Evolutionary conservation across 2,329 filamentous ascomycete genomes (phyloP), one percentile per base, ranked within the genome.

Genomic region (Venturia effusa): DNA sequence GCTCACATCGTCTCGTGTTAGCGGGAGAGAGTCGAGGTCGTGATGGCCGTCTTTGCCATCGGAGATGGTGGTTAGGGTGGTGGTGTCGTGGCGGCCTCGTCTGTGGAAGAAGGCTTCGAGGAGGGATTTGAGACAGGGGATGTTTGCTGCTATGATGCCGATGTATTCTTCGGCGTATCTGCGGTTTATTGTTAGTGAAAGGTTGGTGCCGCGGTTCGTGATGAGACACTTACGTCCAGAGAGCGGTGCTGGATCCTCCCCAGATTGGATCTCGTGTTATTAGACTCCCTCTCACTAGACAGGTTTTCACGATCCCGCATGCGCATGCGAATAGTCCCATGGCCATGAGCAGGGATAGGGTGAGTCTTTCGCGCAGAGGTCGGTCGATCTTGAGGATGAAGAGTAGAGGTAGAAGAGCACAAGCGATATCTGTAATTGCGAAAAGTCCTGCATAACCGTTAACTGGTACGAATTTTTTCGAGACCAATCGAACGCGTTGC

Each of bases 361-460:
- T 30, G 37, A 65, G 27, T 22, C 24, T 34, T 39, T 65, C 63
- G 41, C 63, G 63, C 4, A 65, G 39, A 22, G 63, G 63, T 24
- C 63, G 60, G 19, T 65, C 64, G 63, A 65, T 64, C 19, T 65
- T 64, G 11, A 41, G 10, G 39, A 65, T 64, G 45, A 65, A 63
- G 30, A 57, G 15, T 13, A 65, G 8, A 22, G 63, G 63, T 32
- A 65, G 62, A 13, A 65, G 43, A 15, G 63, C 41, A 40, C 61
- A 65, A 15, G 37, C 39, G 34, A 65, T 15, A 30, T 65, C 63
- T 7, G 63, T 64, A 13, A 34, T 15, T 32, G 37, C 63, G 45
- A 65, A 65, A 2, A 62, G 6, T 54, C 41, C 61, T 62, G 41
- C 27, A 61, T 24, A 11, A 32, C 34, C 4, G 30, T 45, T 19